Evolutionary conservation across 306 rosid species (phyloP).

Genomic region (Pyrus communis): DNA sequence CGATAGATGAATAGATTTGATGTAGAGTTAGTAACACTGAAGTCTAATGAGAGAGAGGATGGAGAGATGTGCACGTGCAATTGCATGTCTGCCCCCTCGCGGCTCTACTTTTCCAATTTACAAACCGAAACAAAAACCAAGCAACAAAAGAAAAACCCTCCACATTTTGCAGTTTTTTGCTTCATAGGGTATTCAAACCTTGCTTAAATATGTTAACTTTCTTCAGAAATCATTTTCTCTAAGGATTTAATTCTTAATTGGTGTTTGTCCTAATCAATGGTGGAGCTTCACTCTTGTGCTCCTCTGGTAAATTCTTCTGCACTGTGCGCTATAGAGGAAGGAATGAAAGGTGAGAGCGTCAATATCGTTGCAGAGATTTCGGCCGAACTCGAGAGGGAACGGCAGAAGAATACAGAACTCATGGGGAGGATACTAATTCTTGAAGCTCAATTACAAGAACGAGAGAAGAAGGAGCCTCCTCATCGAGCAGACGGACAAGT

Average conservation of each 20-base stretch:
- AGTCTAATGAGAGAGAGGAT: slow-evolving; percentile 18
- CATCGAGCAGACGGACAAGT: slow-evolving; percentile 28
- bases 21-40: slow-evolving; percentile 12
- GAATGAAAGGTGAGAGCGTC: slow-evolving; percentile 39
- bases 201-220: neutral
- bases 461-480: slow-evolving; percentile 27
- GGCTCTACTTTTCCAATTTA: slow-evolving; percentile 1
- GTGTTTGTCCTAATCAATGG: slow-evolving; percentile 29
- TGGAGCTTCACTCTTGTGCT: slow-evolving; percentile 54
- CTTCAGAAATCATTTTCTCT: too few species aligned
- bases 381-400: slow-evolving; percentile 61
- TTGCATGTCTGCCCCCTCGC: slow-evolving; percentile 33
- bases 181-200: neutral
- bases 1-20: neutral
- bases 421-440: slow-evolving; percentile 65
- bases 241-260: too few species aligned
- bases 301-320: slow-evolving; percentile 48
- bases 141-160: neutral
- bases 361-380: slow-evolving; percentile 50
- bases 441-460: slow-evolving; percentile 65
- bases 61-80: slow-evolving; percentile 52
- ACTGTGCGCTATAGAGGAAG: slow-evolving; percentile 48
- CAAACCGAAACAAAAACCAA: slow-evolving; percentile 18
- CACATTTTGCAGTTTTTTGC: neutral
- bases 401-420: slow-evolving; percentile 64